A percentile compares a stretch with the other conserved stretches of the same genome.
Evolutionary conservation across 176 grass and related monocot species (phyloP).

Genomic region (Poa annua): DNA sequence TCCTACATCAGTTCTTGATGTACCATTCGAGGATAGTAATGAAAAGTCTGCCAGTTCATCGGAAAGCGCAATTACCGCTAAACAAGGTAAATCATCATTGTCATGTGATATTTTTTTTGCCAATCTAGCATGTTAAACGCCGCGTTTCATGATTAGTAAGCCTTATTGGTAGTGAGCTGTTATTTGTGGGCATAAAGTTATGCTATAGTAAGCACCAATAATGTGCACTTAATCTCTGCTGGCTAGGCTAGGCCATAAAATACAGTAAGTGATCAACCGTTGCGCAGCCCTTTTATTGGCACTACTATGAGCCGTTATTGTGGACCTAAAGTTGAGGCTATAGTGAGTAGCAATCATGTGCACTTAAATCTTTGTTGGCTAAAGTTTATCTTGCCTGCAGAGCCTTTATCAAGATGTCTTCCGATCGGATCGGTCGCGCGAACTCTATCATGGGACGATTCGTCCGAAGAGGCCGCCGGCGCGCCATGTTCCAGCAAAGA

Average conservation of each 20-base stretch:
- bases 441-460: slow-evolving; percentile 80
- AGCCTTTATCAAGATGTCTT: slow-evolving; percentile 71
- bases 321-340: slow-evolving; percentile 20
- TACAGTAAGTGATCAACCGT: neutral
- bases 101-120: neutral
- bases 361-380: slow-evolving; percentile 28
- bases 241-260: slow-evolving; percentile 30
- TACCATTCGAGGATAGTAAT: slow-evolving; percentile 66
- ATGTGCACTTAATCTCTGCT: slow-evolving; percentile 28
- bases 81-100: slow-evolving; percentile 60
- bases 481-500: slow-evolving; percentile 30
- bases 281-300: slow-evolving; percentile 8
- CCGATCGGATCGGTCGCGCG: slow-evolving; percentile 79
- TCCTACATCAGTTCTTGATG: slow-evolving; percentile 94
- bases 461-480: slow-evolving; percentile 40
- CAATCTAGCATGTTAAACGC: slow-evolving; percentile 24
- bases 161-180: slow-evolving; percentile 15
- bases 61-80: slow-evolving; percentile 39
- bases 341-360: slow-evolving; percentile 13
- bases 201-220: slow-evolving; percentile 23
- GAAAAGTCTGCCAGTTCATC: slow-evolving; percentile 58
- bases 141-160: slow-evolving; percentile 34
- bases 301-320: slow-evolving; percentile 24
- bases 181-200: slow-evolving; percentile 29
- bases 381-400: slow-evolving; percentile 47